Evolutionary conservation across 257 asterid species (phyloP).

Genomic region (Verbascum thapsus): DNA sequence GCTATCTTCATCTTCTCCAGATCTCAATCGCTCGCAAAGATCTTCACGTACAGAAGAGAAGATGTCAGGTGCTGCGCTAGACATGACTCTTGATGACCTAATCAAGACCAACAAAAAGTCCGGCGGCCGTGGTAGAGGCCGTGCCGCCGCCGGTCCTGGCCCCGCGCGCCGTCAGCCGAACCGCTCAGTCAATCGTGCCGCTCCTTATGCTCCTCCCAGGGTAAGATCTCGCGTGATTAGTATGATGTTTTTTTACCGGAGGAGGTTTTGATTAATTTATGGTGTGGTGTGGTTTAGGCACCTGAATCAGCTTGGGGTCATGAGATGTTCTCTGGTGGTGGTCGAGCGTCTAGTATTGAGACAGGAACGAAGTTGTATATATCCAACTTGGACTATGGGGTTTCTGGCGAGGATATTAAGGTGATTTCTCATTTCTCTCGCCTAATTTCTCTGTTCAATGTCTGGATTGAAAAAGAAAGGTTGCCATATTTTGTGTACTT

Average conservation of each 20-base stretch:
- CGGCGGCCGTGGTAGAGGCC: slow-evolving; percentile 39
- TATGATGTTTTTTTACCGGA: background rate
- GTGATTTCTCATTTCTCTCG: slow-evolving; percentile 17
- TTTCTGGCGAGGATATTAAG: slow-evolving; percentile 64
- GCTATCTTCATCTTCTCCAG: background rate
- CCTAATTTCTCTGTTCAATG: background rate
- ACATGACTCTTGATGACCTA: slow-evolving; percentile 68
- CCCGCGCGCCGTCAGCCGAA: slow-evolving; percentile 49
- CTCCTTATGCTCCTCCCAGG: slow-evolving; percentile 51
- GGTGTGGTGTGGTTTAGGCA: slow-evolving; percentile 39
- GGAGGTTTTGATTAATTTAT: background rate
- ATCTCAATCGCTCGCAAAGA: background rate
- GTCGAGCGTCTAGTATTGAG: slow-evolving; percentile 50
- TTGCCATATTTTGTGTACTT: background rate
- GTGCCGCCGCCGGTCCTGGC: slow-evolving; percentile 44
- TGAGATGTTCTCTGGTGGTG: slow-evolving; percentile 49
- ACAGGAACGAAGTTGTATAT: slow-evolving; percentile 69
- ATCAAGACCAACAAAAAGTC: slow-evolving; percentile 63
- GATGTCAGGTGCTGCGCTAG: slow-evolving; percentile 62
- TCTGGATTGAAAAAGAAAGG: background rate
- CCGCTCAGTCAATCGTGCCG: slow-evolving; percentile 46
- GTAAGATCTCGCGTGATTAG: slow-evolving; percentile 37
- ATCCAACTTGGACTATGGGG: slow-evolving; percentile 64
- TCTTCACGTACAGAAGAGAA: background rate
- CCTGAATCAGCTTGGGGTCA: slow-evolving; percentile 61